phyloP scores from a whole-genome alignment of 2,329 filamentous ascomycete species.

The Alternaria metachromatica region DNA sequence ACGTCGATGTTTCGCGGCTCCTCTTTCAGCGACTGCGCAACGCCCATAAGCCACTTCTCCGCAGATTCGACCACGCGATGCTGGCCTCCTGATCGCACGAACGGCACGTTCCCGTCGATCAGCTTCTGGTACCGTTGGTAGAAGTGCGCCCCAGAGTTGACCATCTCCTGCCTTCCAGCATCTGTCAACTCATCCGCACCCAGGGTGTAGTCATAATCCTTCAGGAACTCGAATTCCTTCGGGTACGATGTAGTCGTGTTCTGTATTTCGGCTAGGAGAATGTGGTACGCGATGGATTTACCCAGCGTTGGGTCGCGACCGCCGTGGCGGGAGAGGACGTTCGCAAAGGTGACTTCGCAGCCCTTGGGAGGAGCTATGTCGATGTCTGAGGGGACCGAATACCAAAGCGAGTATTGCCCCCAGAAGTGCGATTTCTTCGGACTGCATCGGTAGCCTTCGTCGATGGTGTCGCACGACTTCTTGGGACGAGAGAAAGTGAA shows the following conservation, averaged over 20 bases:
- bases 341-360: constrained; percentile 81
- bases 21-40: constrained; percentile 62
- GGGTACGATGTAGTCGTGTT: constrained; percentile 62
- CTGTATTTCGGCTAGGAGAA: constrained; percentile 71
- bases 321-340: constrained; percentile 83
- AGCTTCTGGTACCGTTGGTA: constrained; percentile 74
- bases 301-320: constrained; percentile 77
- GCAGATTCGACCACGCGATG: constrained; percentile 77
- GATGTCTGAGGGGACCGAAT: constrained; percentile 73
- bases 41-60: constrained; percentile 76
- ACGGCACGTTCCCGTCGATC: constrained; percentile 65
- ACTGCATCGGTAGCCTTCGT: constrained; percentile 68
- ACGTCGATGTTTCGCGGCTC: constrained; percentile 56
- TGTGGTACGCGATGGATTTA: constrained; percentile 70
- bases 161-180: constrained; percentile 73
- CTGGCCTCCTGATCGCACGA: constrained; percentile 74
- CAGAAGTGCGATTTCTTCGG: constrained; percentile 70
- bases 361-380: constrained; percentile 64
- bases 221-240: constrained; percentile 71
- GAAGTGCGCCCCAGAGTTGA: constrained; percentile 78
- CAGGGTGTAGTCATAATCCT: constrained; percentile 73
- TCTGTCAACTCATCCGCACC: constrained; percentile 72
- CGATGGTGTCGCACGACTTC: constrained; percentile 59
- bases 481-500: constrained; percentile 15
- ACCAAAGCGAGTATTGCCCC: constrained; percentile 91